Conservation (phyloP, 2,329 filamentous ascomycete genomes). For the Orbilia brochopaga region DNA sequence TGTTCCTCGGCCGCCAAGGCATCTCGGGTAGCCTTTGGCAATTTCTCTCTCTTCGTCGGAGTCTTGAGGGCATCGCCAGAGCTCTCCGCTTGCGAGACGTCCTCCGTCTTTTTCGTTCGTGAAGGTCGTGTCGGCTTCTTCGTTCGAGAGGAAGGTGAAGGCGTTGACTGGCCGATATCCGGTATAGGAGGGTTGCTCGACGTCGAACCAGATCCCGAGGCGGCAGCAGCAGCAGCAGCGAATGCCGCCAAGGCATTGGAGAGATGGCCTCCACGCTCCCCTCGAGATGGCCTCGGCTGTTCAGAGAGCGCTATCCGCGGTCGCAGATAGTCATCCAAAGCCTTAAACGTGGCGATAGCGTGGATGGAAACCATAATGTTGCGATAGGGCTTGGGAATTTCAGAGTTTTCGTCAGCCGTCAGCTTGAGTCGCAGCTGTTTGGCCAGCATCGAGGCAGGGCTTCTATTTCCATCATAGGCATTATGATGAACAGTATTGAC, state of each 20-base stretch:
- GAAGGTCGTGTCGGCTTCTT: conserved; percentile 38
- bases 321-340: conserved; percentile 91
- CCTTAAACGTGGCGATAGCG: conserved; percentile 96
- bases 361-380: conserved; percentile 99
- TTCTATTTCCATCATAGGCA: conserved; percentile 84
- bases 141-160: conserved; percentile 26
- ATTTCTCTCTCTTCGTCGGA: conserved; percentile 51
- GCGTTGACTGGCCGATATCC: conserved; percentile 16
- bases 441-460: conserved; percentile 90
- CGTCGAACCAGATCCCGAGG: conserved; percentile 47
- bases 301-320: conserved; percentile 78
- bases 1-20: conserved; percentile 64
- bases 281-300: conserved; percentile 51
- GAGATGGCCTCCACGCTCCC: conserved; percentile 65
- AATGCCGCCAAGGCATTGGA: conserved; percentile 76
- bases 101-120: conserved; percentile 39
- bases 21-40: conserved; percentile 45
- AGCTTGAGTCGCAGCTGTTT: conserved; percentile 92
- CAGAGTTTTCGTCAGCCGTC: conserved; percentile 85
- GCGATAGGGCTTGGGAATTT: conserved; percentile 83
- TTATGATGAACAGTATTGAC: conserved; percentile 95
- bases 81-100: conserved; percentile 36
- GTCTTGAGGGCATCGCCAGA: conserved; percentile 53
- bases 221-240: conserved; percentile 69
- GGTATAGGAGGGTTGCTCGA: conserved; percentile 55